Percentiles rank a stretch among this genome's conserved stretches.
phyloP scores from a whole-genome alignment of 1,139 yeast species.

The Debaryomyces nepalensis region DNA sequence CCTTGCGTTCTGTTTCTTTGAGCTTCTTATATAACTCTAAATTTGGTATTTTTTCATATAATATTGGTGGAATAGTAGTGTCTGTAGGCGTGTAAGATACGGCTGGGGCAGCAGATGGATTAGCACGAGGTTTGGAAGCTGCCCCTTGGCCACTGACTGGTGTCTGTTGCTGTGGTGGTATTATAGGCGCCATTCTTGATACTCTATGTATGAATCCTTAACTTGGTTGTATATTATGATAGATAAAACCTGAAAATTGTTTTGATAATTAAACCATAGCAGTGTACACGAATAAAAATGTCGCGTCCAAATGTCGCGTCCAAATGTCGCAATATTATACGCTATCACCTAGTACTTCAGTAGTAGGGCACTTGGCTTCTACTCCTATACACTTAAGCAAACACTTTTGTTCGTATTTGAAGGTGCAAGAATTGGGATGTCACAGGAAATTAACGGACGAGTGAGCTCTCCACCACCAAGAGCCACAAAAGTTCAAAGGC shows the following conservation, averaged over 20 bases:
- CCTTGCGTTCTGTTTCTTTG: slow-evolving; percentile 74
- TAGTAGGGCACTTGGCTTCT: too few species aligned
- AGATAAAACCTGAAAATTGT: not conserved
- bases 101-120: slow-evolving; percentile 45
- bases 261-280: slow-evolving; percentile 1
- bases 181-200: slow-evolving; percentile 12
- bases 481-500: slow-evolving; percentile 25
- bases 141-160: slow-evolving; percentile 11
- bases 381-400: too few species aligned
- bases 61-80: slow-evolving; percentile 61
- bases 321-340: not conserved
- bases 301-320: not conserved
- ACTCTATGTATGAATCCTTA: slow-evolving; percentile 1
- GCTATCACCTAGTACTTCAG: too few species aligned
- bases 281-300: slow-evolving; percentile 4
- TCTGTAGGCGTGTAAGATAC: slow-evolving; percentile 71
- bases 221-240: not conserved
- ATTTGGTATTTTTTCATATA: slow-evolving; percentile 72
- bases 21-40: slow-evolving; percentile 71
- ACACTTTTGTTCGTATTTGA: too few species aligned
- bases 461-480: not conserved
- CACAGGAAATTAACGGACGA: not conserved
- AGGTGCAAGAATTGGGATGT: too few species aligned
- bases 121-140: slow-evolving; percentile 32
- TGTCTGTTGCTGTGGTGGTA: slow-evolving; percentile 19